Base-by-base conservation (phyloP, 768 basidiomycete species). In the Tulasnella sp. region DNA sequence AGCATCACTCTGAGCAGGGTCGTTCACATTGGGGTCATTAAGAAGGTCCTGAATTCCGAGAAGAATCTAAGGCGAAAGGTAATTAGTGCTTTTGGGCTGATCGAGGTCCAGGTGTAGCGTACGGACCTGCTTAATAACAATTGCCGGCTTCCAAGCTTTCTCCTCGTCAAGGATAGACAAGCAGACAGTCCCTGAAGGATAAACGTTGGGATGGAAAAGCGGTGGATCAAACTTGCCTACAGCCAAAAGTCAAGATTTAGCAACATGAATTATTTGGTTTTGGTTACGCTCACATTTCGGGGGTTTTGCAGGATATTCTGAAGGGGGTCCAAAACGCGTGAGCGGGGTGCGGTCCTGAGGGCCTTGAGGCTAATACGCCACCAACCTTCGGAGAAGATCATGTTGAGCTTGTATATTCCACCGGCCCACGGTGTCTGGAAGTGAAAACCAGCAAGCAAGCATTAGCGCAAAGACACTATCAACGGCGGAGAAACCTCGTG, bases 91-190 rank as follows among this genome's bases (percentile, higher is more conserved):
- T 36, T 64, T 64, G 76, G 17, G 19, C 67, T 14, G 52, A 67
- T 5, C 14, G 29, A 15, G 34, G 34, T 37, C 22, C 37, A 6
- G 29, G 15, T 17, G 0, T 72, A 17, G 38, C 40, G 79, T 84
- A 49, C 84, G 76, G 34, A 93, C 97, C 88, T 99, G 97, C 83
- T 99, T 99, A 85, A 99, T 96, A 1, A 97, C 99, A 80, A 99
- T 98, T 8, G 96, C 93, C 34, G 97, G 96, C 82, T 98, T 98
- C 97, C 97, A 99, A 1, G 91, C 91, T 83, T 99, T 99, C 84
- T 99, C 97, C 82, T 99, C 97, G 81, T 99, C 97, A 74, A 99
- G 85, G 81, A 99, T 99, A 14, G 96, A 98, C 37, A 99, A 86
- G 83, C 97, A 99, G 67, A 99, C 96, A 25, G 97, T 99, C 34